phyloP scores from a whole-genome alignment of 2,329 filamentous ascomycete species.

The Stachybotrys echinatus region DNA sequence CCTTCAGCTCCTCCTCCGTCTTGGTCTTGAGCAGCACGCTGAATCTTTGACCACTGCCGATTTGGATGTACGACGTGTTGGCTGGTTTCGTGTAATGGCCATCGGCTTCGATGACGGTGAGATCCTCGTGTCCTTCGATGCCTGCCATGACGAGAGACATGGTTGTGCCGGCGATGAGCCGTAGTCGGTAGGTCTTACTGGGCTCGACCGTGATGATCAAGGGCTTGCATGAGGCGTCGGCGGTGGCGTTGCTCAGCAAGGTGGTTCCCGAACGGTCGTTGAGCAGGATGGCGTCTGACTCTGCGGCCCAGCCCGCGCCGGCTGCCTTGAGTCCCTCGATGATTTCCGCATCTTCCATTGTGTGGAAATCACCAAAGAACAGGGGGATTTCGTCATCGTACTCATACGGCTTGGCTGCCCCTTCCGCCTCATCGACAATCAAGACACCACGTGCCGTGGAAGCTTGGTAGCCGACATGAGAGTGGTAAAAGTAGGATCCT shows the following conservation, averaged over 20 bases:
- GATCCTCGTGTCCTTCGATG: slow-evolving; percentile 51
- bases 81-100: slow-evolving; percentile 46
- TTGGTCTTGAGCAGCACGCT: slow-evolving; percentile 52
- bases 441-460: slow-evolving; percentile 51
- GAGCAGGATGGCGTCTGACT: slow-evolving; percentile 33
- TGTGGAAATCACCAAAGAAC: slow-evolving; percentile 52
- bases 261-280: slow-evolving; percentile 6
- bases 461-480: slow-evolving; percentile 59
- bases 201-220: slow-evolving; percentile 54
- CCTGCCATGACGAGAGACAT: slow-evolving; percentile 48
- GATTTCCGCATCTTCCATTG: slow-evolving; percentile 45
- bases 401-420: slow-evolving; percentile 38
- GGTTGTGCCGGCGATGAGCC: slow-evolving; percentile 53
- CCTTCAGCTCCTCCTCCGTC: slow-evolving; percentile 32
- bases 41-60: slow-evolving; percentile 56
- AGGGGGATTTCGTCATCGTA: slow-evolving; percentile 59
- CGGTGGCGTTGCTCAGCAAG: neutral
- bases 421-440: slow-evolving; percentile 46
- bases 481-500: slow-evolving; percentile 65
- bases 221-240: slow-evolving; percentile 22
- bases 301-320: slow-evolving; percentile 54
- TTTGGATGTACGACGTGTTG: slow-evolving; percentile 43
- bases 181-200: slow-evolving; percentile 54
- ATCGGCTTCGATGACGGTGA: slow-evolving; percentile 58
- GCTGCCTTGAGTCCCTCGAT: slow-evolving; percentile 39